Percentiles rank a stretch among this genome's conserved stretches.
These are phyloP conservation scores for Seiridium unicorne DNA, from an alignment of 2,329 filamentous ascomycete species.

Conservation along the genomic window DNA sequence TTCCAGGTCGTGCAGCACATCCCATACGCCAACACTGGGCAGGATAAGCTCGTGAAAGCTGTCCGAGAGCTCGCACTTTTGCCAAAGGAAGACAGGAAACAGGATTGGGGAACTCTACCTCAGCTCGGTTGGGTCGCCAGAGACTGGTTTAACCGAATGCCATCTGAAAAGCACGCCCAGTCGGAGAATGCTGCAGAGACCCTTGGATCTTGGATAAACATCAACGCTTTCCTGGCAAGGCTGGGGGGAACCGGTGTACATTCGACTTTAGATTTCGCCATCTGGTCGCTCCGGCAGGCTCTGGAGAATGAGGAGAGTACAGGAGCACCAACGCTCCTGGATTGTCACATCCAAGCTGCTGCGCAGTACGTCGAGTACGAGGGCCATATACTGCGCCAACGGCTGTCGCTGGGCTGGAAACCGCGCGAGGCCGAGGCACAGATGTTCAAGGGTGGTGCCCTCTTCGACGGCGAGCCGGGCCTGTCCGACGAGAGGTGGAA, in stretches of 20 bases:
- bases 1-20: constrained; percentile 22
- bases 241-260: constrained; percentile 21
- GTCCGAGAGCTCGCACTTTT: constrained; percentile 23
- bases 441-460: constrained; percentile 16
- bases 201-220: constrained; percentile 16
- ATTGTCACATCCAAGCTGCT: constrained; percentile 19
- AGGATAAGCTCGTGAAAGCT: constrained; percentile 24
- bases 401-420: constrained; percentile 14
- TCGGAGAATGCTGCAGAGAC: constrained; percentile 10
- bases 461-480: constrained; percentile 21
- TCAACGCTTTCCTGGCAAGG: constrained; percentile 26
- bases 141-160: constrained; percentile 18
- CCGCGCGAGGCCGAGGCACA: constrained; percentile 17
- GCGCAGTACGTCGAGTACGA: constrained; percentile 26
- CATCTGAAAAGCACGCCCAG: background rate
- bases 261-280: constrained; percentile 13
- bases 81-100: constrained; percentile 19
- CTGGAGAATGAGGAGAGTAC: constrained; percentile 15
- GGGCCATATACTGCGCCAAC: constrained; percentile 19
- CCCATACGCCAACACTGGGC: constrained; percentile 19
- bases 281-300: constrained; percentile 27
- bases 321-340: constrained; percentile 5
- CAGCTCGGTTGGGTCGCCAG: constrained; percentile 19
- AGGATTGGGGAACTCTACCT: constrained; percentile 22
- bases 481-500: constrained; percentile 21